Base-by-base conservation (phyloP, 2,329 filamentous ascomycete genomes). In the Drechslerella dactyloides region DNA sequence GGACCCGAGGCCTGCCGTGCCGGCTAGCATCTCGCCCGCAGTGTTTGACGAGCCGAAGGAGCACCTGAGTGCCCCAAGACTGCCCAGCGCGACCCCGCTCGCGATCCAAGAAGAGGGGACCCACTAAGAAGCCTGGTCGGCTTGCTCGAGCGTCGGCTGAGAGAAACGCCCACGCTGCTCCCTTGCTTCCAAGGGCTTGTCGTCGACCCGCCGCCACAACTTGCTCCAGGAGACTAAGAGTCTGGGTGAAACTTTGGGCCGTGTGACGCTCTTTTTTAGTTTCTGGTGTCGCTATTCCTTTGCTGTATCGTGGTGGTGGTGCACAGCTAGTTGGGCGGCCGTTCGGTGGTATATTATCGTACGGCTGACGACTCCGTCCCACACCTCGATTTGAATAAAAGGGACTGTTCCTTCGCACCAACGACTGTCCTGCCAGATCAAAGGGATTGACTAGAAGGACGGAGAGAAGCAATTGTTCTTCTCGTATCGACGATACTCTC, bases 101-200 rank as follows among this genome's bases (percentile, higher is more conserved):
- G 58, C 54, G 59, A 54, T 59, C n/a, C 59, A 64, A 64, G 66
- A 64, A 44, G 53, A 65, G 59, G 65, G 62, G 44, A 30, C 59
- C 46, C 51, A 57, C 57, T 44, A 33, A 52, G 61, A 52, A 57
- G 44, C 65, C 52, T 62, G 50, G 35, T 56, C 44, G n/a, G 53
- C 37, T 70, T 37, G 44, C 58, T 56, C 17, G 58, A 63, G 59
- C 40, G 8, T 33, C 58, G 40, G 30, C 19, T n/a, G 52, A 54
- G 27, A 19, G 23, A 51, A 51, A 51, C 30, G 51, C 42, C 33
- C 24, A 40, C 50, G 44, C 30, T 40, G 24, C 17, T 42, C 40
- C 56, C 57, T 51, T 69, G 63, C 50, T 48, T 40, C 33, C 35
- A 66, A 66, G 63, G 63, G 55, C 56, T 60, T 68, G 65, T 48